Base-by-base conservation (phyloP, 768 basidiomycete species). In the Suillus brevipes region DNA sequence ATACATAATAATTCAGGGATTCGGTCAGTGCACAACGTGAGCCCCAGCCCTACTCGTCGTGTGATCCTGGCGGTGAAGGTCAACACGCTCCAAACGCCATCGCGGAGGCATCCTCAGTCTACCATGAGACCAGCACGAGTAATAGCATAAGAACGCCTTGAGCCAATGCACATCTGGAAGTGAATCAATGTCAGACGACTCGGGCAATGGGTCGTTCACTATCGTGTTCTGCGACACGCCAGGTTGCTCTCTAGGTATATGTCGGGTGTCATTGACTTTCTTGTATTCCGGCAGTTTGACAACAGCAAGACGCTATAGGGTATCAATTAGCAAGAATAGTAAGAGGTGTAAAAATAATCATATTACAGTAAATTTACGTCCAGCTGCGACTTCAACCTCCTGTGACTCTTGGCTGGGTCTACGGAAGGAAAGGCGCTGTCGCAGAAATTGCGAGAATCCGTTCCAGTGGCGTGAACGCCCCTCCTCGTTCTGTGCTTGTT, bases 281-380 rank as follows among this genome's bases (percentile, higher is more conserved):
- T 55, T 36, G 20, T 55, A 55, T 55, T 55, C 53, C 6, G 53
- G 53, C 34, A 55, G 34, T 34, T 36, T 55, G 34, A 10, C 53
- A 13, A 10, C 53, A n/a, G 12, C 31, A 36, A 58, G 57, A 38
- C 57, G 23, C 57, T 58, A 37, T 18, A 56, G 4, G 23, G 9
- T 4, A 23, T 16, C 23, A 25, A 25, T 58, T 4, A 40, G 37
- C 36, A 16, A 20, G 20, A n/a, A 36, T 7, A 13, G 6, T 20
- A 34, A 13, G 8, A 40, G 14, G 16, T 16, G 16, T 16, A 40
- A 18, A 16, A 25, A 38, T 37, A 40, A 38, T 8, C n/a, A 12
- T 12, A 13, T 18, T 58, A 58, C 57, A 58, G 57, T 58, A 23
- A 58, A 58, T 25, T 40, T 58, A 25, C 57, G 57, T 58, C 57